Base-by-base conservation (phyloP, 1,284 basidiomycete species). In the Irpex sp. region DNA sequence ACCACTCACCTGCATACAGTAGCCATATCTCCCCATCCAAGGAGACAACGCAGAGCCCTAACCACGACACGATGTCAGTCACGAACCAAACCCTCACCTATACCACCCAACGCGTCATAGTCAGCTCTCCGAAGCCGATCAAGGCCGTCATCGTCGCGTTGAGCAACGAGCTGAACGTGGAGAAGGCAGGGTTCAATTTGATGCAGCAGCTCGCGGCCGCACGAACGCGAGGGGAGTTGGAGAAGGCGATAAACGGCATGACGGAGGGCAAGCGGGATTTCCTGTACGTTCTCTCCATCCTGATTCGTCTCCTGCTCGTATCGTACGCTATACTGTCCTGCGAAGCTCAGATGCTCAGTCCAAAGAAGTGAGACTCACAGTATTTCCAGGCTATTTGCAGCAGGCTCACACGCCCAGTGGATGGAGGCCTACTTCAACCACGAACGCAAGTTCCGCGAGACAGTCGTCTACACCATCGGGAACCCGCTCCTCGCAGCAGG, bases 401-500 rank as follows among this genome's bases (percentile, higher is more conserved):
- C 80, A 57, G 62, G 76, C 26, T 69, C 72, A 11, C 79, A 83
- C 66, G 68, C 78, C 56, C 66, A 63, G 11, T 82, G 83, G 78
- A 61, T 84, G 57, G 73, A 74, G 58, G 68, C 71, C 21, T 81
- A 78, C 58, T 56, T 47, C 54, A 60, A 57, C 17, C 68, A 65
- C n/a, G 51, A 65, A 17, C 53, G 51, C 5, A 26, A 54, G n/a
- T 66, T 63, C 49, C 79, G 78, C 6, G 68, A 72, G 31, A 73
- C 78, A 1, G 68, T 75, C 43, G 71, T 78, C 5, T 85, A 85
- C 70, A 78, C 75, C 17, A 76, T 85, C 60, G 84, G 84, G 5
- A 86, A 86, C 70, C 84, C 84, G 5, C 67, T 83, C 54, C 72
- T 83, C 61, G 85, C 83, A 0, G 77, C 81, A 62, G 73, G 71